phyloP scores from a whole-genome alignment of 1,284 basidiomycete species.

The Marasmius sp. region DNA sequence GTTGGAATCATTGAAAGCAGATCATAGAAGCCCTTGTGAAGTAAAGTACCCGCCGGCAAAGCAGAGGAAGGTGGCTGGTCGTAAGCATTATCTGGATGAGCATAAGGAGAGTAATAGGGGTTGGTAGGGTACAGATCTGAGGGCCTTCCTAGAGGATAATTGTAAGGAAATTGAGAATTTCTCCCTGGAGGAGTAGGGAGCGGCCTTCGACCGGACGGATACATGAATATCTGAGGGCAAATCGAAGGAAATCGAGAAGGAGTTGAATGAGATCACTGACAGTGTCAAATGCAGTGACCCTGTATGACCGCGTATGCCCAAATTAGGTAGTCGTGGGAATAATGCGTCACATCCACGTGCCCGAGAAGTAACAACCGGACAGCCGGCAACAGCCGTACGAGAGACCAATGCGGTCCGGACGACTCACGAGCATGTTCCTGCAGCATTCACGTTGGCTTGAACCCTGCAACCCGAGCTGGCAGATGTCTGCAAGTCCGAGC shows the following conservation, averaged over 20 bases:
- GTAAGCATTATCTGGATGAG: slow-evolving; percentile 38
- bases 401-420: no score
- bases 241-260: neutral
- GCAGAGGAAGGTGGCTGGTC: slow-evolving; percentile 44
- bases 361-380: no score
- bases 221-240: slow-evolving; percentile 1
- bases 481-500: no score
- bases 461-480: no score
- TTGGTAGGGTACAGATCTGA: slow-evolving; percentile 41
- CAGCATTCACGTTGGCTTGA: no score
- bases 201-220: slow-evolving; percentile 31
- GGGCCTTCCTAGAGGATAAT: slow-evolving; percentile 25
- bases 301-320: neutral
- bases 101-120: slow-evolving; percentile 47
- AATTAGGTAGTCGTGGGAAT: neutral
- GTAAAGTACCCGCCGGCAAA: slow-evolving; percentile 64
- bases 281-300: neutral
- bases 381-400: no score
- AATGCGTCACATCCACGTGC: no score
- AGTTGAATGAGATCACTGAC: neutral
- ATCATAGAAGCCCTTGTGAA: slow-evolving; percentile 88
- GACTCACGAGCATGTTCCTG: no score
- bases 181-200: slow-evolving; percentile 41
- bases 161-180: slow-evolving; percentile 20
- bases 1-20: slow-evolving; percentile 78